Conservation (phyloP, 2,329 filamentous ascomycete genomes). For the Neopestalotiopsis sp. region DNA sequence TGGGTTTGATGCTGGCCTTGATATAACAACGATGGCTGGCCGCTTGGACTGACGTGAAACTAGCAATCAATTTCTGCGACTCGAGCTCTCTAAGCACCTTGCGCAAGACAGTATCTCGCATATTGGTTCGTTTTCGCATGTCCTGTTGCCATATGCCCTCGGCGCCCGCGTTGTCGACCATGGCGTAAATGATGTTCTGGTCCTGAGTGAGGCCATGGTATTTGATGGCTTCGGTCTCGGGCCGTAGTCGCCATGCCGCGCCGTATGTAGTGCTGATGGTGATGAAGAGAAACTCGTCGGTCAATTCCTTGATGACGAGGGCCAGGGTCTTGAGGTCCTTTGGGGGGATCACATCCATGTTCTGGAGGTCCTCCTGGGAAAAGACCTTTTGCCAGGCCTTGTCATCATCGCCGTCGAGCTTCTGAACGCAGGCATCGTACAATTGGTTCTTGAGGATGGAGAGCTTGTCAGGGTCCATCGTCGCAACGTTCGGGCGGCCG, state of each 20-base stretch:
- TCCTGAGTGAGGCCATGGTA: constrained; percentile 66
- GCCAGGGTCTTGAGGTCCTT: constrained; percentile 61
- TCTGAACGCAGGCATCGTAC: constrained; percentile 60
- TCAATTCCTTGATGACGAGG: constrained; percentile 61
- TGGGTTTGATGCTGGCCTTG: constrained; percentile 81
- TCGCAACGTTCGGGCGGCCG: constrained; percentile 22
- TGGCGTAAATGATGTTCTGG: constrained; percentile 81
- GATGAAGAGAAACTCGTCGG: constrained; percentile 65
- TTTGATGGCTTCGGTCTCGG: constrained; percentile 67
- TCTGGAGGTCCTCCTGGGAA: constrained; percentile 63
- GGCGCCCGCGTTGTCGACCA: constrained; percentile 84
- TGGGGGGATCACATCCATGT: constrained; percentile 62
- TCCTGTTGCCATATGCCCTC: constrained; percentile 92
- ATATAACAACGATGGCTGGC: constrained; percentile 97
- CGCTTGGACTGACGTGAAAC: constrained; percentile 90
- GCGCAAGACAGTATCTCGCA: constrained; percentile 84
- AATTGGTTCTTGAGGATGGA: constrained; percentile 59
- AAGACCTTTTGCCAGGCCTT: constrained; percentile 55
- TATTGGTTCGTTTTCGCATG: constrained; percentile 78
- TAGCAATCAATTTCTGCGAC: constrained; percentile 75
- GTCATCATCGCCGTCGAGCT: constrained; percentile 45
- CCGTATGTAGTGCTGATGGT: constrained; percentile 49
- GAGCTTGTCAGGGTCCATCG: constrained; percentile 35
- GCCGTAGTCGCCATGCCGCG: constrained; percentile 64
- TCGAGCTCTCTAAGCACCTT: constrained; percentile 85